A percentile compares a stretch with the other conserved stretches of the same genome.
phyloP scores from a whole-genome alignment of 495 filamentous ascomycete species.

The Tuber borchii region DNA sequence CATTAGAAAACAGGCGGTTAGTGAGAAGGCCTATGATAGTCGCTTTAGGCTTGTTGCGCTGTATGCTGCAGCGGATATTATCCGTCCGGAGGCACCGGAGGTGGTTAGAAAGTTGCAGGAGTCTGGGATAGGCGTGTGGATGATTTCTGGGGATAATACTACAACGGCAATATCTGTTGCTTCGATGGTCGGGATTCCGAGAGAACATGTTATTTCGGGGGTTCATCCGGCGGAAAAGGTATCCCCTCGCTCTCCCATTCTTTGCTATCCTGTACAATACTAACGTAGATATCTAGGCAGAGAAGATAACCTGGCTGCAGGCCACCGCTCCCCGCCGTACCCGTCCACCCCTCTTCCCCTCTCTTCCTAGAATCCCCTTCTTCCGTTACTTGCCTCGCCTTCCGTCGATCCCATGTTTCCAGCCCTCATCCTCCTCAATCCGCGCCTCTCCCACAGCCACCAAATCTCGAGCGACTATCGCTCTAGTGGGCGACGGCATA shows the following conservation, averaged over 20 bases:
- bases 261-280: neutral
- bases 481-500: constrained; percentile 73
- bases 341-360: neutral
- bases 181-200: constrained; percentile 62
- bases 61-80: constrained; percentile 61
- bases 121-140: constrained; percentile 67
- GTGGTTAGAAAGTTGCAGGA: constrained; percentile 61
- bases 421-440: constrained; percentile 32
- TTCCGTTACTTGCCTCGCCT: constrained; percentile 55
- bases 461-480: constrained; percentile 44
- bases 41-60: constrained; percentile 46
- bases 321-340: constrained; percentile 41
- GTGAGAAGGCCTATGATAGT: neutral
- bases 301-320: constrained; percentile 75
- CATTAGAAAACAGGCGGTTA: constrained; percentile 27
- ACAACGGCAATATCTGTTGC: constrained; percentile 68
- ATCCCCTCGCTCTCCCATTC: neutral
- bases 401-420: constrained; percentile 53
- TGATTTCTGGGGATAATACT: constrained; percentile 81
- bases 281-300: constrained; percentile 46
- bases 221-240: constrained; percentile 73
- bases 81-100: constrained; percentile 63
- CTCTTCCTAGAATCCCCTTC: neutral
- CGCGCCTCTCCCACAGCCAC: constrained; percentile 14
- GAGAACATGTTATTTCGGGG: constrained; percentile 70